Conservation (phyloP, 768 basidiomycete genomes). For the Chalciporus piperatus region DNA sequence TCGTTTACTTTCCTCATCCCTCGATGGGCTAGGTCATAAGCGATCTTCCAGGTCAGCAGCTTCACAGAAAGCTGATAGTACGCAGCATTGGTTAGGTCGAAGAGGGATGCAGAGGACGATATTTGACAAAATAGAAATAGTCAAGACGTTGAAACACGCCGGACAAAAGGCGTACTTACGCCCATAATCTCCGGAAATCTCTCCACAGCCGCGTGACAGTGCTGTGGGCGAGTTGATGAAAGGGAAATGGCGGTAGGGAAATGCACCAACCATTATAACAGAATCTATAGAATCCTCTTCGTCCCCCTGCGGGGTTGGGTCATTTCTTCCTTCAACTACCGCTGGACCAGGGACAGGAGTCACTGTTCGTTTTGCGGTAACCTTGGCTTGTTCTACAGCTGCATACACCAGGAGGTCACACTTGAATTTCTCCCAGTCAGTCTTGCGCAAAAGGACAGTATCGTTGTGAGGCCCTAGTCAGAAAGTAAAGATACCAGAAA, state of each 20-base stretch:
- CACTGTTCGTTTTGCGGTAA: background rate
- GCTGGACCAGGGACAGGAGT: background rate
- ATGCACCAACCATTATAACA: background rate
- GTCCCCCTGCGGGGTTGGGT: background rate
- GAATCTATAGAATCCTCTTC: background rate
- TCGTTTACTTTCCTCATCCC: constrained; percentile 7
- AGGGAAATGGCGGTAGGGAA: background rate
- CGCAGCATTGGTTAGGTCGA: background rate
- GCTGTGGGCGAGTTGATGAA: background rate
- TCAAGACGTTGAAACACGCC: too few relatives aligned
- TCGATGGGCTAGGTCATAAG: constrained; percentile 9
- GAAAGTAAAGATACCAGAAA: background rate
- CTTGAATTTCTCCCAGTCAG: constrained; percentile 12
- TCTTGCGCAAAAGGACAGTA: constrained; percentile 14
- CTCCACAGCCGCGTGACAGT: constrained; percentile 2
- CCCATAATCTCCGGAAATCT: constrained; percentile 11
- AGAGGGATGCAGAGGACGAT: background rate
- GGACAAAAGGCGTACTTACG: background rate
- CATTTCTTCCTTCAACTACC: too few relatives aligned
- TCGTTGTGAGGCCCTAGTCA: constrained; percentile 19
- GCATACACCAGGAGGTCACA: constrained; percentile 2
- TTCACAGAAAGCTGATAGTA: constrained; percentile 20
- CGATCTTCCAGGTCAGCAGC: constrained; percentile 28
- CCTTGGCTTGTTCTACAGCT: background rate
- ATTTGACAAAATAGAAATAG: background rate